Percentiles rank a stretch among this genome's conserved stretches.
phyloP scores from a whole-genome alignment of 2,329 filamentous ascomycete species.

The Aspergillus eucalypticola region DNA sequence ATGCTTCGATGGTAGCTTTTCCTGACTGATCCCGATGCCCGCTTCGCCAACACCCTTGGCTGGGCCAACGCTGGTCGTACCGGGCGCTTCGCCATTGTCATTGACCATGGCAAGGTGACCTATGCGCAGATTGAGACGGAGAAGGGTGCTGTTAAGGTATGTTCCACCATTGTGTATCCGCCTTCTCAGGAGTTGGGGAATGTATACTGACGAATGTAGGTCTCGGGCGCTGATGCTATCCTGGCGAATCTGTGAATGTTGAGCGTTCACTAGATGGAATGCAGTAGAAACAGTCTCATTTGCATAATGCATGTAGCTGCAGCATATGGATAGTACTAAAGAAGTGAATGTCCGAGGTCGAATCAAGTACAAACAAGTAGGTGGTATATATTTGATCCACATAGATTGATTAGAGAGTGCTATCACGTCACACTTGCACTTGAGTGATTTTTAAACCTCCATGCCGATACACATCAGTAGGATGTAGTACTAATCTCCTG shows the following conservation, averaged over 20 bases:
- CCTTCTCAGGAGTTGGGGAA: background rate
- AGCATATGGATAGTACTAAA: no score
- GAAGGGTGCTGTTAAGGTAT: conserved; percentile 35
- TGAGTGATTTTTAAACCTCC: no score
- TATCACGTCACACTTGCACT: no score
- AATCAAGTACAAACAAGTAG: no score
- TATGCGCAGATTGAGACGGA: conserved; percentile 73
- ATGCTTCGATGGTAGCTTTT: conserved; percentile 58
- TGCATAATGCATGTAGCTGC: no score
- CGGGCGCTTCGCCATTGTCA: conserved; percentile 73
- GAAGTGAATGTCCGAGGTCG: no score
- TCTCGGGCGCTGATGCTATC: conserved; percentile 36
- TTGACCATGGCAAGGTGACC: conserved; percentile 77
- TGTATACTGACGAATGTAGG: conserved; percentile 19
- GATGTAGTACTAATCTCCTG: no score
- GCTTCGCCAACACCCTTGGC: conserved; percentile 73
- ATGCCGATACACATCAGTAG: no score
- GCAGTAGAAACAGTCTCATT: background rate
- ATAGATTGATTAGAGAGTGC: no score
- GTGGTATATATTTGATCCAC: no score
- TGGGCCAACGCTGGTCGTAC: conserved; percentile 70
- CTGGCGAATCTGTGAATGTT: conserved; percentile 31
- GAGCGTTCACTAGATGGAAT: background rate
- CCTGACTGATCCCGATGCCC: conserved; percentile 68
- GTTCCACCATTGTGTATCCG: background rate